Base-by-base conservation (phyloP, 345 rosid species). In the Gossypium thurberi region DNA sequence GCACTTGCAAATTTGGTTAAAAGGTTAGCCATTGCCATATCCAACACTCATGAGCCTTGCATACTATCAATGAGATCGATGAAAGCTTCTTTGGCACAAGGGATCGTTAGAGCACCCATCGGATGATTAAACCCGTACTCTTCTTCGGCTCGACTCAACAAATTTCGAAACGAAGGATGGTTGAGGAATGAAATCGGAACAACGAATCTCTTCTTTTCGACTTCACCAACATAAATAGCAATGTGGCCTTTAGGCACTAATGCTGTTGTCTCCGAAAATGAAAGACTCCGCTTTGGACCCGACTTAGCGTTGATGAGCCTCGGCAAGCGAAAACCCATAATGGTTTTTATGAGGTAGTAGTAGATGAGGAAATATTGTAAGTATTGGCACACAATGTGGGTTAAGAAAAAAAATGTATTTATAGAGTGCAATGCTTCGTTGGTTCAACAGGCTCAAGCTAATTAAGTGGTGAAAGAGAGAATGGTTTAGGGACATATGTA, bases 171-270 rank as follows among this genome's bases (percentile, higher is more conserved):
- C 0, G 79, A 78, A 68, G 89, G 81, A 3, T 84, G 74, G 46
- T 57, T 84, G 65, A 84, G 62, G 44, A 74, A 81, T 12, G 86
- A 82, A 9, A 88, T 1, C 21, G 90, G 90, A 11, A 88, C 80
- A 58, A 86, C 6, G 20, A 71, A 84, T 70, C 86, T 77, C 76
- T 81, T 88, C 80, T 75, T 85, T 43, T 81, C 77, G 12, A 8
- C 43, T 69, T 84, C 96, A 48, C 91, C 90, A 18, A 85, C 89
- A 70, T 87, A 87, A 10, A 86, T 87, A 0, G 80, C 87, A 68
- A 85, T 48, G 72, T 78, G 79, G n/a, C 88, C 89, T 66, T 82
- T 88, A 0, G 81, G 88, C 1, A 83, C 75, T 2, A 0, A 8
- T 56, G 33, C 0, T 25, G 25, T 26, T 23, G 10, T 68, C 72